phyloP scores from a whole-genome alignment of 495 filamentous ascomycete species.

The Clavariopsis aquatica region DNA sequence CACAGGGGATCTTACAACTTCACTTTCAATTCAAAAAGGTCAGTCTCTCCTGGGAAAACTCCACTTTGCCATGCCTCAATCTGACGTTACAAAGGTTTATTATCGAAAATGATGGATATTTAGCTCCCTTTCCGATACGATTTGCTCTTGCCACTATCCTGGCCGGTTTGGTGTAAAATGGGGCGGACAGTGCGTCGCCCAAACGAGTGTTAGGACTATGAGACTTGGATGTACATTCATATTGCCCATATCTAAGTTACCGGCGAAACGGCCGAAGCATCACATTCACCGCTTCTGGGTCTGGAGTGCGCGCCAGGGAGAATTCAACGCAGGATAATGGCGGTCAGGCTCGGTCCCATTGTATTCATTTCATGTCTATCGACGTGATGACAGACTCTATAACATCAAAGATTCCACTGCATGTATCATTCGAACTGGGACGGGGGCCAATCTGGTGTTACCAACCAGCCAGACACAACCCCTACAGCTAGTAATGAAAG shows the following conservation, averaged over 20 bases:
- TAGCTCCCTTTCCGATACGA: neutral
- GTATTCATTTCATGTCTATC: neutral
- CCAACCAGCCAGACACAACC: constrained; percentile 8
- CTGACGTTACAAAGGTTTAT: constrained; percentile 36
- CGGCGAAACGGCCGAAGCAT: neutral
- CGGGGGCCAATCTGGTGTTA: neutral
- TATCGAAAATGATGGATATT: constrained; percentile 37
- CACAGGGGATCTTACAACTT: constrained; percentile 87
- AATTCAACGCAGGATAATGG: neutral
- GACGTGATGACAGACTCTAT: neutral
- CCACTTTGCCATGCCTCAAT: neutral
- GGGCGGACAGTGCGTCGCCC: neutral
- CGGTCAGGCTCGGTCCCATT: neutral
- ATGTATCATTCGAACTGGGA: constrained; percentile 7
- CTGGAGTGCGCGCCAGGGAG: neutral
- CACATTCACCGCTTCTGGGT: neutral
- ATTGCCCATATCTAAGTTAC: neutral
- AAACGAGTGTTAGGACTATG: neutral
- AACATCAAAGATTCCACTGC: neutral
- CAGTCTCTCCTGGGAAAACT: constrained; percentile 23
- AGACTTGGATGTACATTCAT: neutral
- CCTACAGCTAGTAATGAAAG: neutral
- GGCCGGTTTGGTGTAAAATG: neutral
- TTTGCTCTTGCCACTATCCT: neutral
- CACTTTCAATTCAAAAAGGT: constrained; percentile 98